Conservation (phyloP, 305 asterid species). For the Ilex paraguariensis region DNA sequence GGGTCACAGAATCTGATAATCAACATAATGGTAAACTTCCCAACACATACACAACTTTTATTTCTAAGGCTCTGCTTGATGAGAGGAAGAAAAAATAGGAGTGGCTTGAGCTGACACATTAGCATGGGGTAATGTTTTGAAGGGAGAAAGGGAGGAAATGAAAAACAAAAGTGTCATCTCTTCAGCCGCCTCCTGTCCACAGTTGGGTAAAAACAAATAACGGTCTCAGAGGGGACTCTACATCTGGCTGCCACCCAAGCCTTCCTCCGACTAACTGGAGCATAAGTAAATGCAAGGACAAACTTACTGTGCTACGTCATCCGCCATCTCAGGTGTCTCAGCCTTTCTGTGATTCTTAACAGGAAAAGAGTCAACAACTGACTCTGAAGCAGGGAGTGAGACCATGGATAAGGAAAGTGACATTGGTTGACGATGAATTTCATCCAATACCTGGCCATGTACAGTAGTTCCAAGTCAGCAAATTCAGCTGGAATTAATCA, state of each 20-base stretch:
- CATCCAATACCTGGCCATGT: slow-evolving; percentile 72
- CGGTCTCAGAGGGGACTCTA: neutral
- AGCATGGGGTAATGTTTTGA: no score
- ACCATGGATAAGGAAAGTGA: slow-evolving; percentile 61
- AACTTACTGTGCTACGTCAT: slow-evolving; percentile 63
- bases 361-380: slow-evolving; percentile 81
- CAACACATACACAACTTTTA: no score
- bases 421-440: slow-evolving; percentile 85
- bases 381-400: slow-evolving; percentile 86
- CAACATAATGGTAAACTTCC: no score
- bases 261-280: slow-evolving; percentile 4
- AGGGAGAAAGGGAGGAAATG: no score
- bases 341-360: slow-evolving; percentile 51
- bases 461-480: neutral
- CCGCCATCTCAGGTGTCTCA: slow-evolving; percentile 36
- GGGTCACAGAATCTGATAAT: no score
- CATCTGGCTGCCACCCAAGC: neutral
- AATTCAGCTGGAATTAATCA: neutral
- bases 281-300: slow-evolving; percentile 17
- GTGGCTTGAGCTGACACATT: no score
- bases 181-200: no score
- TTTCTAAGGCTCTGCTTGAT: no score
- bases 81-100: no score
- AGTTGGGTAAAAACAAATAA: neutral
- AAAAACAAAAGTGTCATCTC: no score